A percentile compares a stretch with the other conserved stretches of the same genome.
These are phyloP conservation scores for Wickerhamomyces sp. DNA, from an alignment of 1,139 yeast species.

Conservation along the genomic window DNA sequence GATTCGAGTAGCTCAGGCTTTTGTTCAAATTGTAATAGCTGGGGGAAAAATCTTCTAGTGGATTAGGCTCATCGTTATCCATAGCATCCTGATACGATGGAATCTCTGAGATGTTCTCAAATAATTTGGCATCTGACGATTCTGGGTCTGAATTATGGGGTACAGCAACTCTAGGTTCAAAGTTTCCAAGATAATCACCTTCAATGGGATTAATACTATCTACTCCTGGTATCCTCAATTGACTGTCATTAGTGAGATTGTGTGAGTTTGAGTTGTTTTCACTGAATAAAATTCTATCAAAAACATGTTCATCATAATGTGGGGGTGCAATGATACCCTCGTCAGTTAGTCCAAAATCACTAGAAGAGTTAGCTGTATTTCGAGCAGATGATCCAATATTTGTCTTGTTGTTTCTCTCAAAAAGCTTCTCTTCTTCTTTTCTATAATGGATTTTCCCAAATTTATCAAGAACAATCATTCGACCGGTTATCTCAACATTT, in stretches of 20 bases:
- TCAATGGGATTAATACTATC: too few relatives aligned
- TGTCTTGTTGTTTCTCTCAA: conserved; percentile 18
- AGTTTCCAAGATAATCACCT: conserved; percentile 5
- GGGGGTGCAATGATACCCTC: conserved; percentile 70
- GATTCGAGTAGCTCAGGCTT: neutral
- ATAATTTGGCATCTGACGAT: neutral
- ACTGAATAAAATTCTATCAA: conserved; percentile 54
- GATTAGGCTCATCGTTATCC: conserved; percentile 26
- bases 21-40: conserved; percentile 20
- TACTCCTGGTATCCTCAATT: neutral
- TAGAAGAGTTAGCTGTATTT: conserved; percentile 35
- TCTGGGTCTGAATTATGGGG: neutral
- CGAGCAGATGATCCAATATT: too few relatives aligned
- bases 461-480: conserved; percentile 46
- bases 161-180: neutral
- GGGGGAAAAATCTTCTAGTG: conserved; percentile 32
- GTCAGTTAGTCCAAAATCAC: conserved; percentile 83
- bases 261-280: conserved; percentile 17
- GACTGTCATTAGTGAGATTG: neutral
- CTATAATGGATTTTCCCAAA: conserved; percentile 45
- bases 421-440: conserved; percentile 32
- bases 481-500: conserved; percentile 46
- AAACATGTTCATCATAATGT: conserved; percentile 69
- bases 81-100: conserved; percentile 37
- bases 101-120: conserved; percentile 26